Conservation (phyloP, 805 yeast genomes). For the Ogataea glucozyma region DNA sequence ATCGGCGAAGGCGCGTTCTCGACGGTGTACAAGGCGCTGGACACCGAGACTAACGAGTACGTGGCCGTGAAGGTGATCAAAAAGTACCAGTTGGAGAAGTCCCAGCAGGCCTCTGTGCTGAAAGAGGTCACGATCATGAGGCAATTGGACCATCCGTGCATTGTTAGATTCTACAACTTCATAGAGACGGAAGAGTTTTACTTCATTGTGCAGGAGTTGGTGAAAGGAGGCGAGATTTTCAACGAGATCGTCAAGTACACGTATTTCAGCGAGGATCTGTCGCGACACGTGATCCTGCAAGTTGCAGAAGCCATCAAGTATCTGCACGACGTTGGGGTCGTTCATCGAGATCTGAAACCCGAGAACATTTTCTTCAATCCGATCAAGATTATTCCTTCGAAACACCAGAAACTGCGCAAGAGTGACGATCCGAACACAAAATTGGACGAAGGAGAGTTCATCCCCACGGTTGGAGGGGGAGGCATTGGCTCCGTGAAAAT, state of each 20-base stretch:
- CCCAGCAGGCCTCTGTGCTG: conserved; percentile 66
- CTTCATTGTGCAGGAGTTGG: conserved; percentile 70
- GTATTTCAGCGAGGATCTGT: conserved; percentile 69
- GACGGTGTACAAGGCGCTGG: conserved; percentile 50
- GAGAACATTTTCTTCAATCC: conserved; percentile 72
- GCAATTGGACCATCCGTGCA: conserved; percentile 61
- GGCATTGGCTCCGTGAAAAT: conserved; percentile 85
- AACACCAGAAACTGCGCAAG: conserved; percentile 43
- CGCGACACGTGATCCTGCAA: conserved; percentile 72
- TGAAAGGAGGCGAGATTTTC: conserved; percentile 79
- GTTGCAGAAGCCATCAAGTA: conserved; percentile 69
- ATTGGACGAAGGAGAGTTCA: conserved; percentile 84
- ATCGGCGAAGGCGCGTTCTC: conserved; percentile 67
- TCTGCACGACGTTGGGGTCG: conserved; percentile 74
- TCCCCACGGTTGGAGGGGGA: conserved; percentile 85
- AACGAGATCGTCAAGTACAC: conserved; percentile 78
- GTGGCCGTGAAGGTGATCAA: conserved; percentile 65
- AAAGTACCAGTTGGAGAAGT: conserved; percentile 63
- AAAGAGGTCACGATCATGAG: conserved; percentile 81
- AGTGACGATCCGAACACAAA: conserved; percentile 72
- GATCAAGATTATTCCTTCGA: conserved; percentile 50
- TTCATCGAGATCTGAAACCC: conserved; percentile 82
- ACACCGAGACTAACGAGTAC: conserved; percentile 37
- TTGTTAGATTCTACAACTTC: conserved; percentile 65
- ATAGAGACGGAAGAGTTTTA: conserved; percentile 61